Evolutionary conservation across 179 eudicot species (phyloP).

Genomic region (Dionaea muscipula): DNA sequence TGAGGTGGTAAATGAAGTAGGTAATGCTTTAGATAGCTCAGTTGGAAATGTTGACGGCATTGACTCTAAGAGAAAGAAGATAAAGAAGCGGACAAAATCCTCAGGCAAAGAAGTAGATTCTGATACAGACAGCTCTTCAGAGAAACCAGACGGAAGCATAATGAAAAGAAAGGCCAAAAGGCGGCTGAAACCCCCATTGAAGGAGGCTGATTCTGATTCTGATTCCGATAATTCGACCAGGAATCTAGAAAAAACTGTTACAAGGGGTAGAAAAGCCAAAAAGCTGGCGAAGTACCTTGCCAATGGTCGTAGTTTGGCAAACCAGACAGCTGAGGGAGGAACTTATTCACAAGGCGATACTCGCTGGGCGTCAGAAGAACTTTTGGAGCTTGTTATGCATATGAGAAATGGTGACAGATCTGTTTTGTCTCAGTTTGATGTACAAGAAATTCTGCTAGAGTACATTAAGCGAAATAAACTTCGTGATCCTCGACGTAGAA

Average conservation of each 20-base stretch:
- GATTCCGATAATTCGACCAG: slow-evolving; percentile 55
- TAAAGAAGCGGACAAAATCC: slow-evolving; percentile 41
- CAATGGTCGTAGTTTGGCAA: slow-evolving; percentile 21
- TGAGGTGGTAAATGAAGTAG: slow-evolving; percentile 40
- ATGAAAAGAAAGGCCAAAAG: slow-evolving; percentile 41
- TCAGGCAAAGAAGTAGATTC: slow-evolving; percentile 25
- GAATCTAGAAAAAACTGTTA: slow-evolving; percentile 27
- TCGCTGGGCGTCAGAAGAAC: slow-evolving; percentile 85
- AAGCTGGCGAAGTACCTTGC: slow-evolving; percentile 35
- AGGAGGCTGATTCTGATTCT: too few species aligned
- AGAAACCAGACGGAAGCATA: slow-evolving; percentile 29
- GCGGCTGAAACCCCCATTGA: slow-evolving; percentile 30
- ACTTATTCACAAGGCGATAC: slow-evolving; percentile 18
- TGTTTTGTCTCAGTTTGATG: slow-evolving; percentile 69
- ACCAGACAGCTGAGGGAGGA: slow-evolving; percentile 17
- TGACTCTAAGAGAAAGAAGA: slow-evolving; percentile 43
- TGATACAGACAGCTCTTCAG: slow-evolving; percentile 44
- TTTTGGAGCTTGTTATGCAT: slow-evolving; percentile 76
- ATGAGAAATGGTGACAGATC: slow-evolving; percentile 78
- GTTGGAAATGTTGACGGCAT: slow-evolving; percentile 28
- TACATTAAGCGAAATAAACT: slow-evolving; percentile 85
- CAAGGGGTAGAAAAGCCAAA: slow-evolving; percentile 44
- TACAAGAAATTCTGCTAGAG: slow-evolving; percentile 74
- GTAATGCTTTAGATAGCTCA: slow-evolving; percentile 49
- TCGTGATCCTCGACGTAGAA: slow-evolving; percentile 85